Base-by-base conservation (phyloP, 2,329 filamentous ascomycete species). In the Diaporthe capsici region DNA sequence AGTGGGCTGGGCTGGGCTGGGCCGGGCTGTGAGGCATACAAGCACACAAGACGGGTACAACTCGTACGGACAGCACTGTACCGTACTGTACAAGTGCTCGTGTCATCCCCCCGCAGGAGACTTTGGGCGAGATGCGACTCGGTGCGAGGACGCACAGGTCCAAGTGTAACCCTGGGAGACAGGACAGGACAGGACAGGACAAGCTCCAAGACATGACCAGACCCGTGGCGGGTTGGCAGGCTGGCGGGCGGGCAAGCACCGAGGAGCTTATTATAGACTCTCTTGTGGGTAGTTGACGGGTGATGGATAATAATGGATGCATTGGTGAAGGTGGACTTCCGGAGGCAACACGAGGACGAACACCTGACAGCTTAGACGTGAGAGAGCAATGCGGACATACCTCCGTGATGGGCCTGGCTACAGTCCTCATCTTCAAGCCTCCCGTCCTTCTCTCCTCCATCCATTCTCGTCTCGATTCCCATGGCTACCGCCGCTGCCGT, bases 71-170 rank as follows among this genome's bases (percentile, higher is more conserved):
- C 49, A 53, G 22, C n/a, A 25, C 7, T 47, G 49, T 25, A 53
- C 22, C n/a, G n/a, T 12, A 20, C 28, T 20, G 55, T 55, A 34
- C 25, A 17, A 22, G 31, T 25, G 42, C 58, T 25, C 37, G 34
- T 25, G 58, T 25, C 58, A 25, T 25, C 10, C 37, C 58, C 37
- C 37, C 12, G 20, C 57, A 39, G 31, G 25, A 37, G 10, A 58
- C 31, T n/a, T 58, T 31, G 55, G 55, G 55, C 31, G 55, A 37
- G 55, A 31, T 42, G 57, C 37, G 57, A 61, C 57, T 61, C 34
- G 57, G 57, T 61, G 57, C 57, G 57, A 61, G 34, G 57, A 17
- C 57, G 57, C 57, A 61, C 34, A 61, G 57, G 9, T 61, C 58
- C 22, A 42, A 42, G 58, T 61, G 37, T n/a, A 44, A 63, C 60